A percentile compares a stretch with the other conserved stretches of the same genome.
phyloP scores from a whole-genome alignment of 2,329 filamentous ascomycete species.

The Ceratocystis ficicola region DNA sequence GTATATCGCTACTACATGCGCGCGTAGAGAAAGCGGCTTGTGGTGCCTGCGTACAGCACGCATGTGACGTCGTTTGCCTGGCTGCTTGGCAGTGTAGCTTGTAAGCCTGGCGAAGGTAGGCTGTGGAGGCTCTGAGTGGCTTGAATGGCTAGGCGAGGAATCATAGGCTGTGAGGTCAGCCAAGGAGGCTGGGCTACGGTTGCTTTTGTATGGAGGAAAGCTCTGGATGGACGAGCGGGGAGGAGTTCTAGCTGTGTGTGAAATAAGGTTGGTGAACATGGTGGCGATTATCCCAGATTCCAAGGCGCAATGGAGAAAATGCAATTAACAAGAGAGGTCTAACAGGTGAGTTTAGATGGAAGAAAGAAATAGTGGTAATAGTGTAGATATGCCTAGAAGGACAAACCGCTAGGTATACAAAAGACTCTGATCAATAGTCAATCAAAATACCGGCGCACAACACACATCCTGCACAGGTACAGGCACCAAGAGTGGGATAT shows the following conservation, averaged over 20 bases:
- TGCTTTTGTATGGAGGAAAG: background rate
- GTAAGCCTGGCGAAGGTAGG: background rate
- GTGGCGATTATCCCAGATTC: background rate
- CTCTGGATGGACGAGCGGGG: background rate
- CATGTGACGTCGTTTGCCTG: background rate
- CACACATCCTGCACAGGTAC: no score
- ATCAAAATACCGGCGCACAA: no score
- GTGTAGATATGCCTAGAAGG: no score
- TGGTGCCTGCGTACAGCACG: conserved; percentile 4
- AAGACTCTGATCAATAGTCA: no score
- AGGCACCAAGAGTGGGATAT: no score
- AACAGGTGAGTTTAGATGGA: background rate
- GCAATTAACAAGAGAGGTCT: background rate
- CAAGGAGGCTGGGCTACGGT: background rate
- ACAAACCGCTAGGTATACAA: no score
- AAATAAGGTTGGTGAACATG: background rate
- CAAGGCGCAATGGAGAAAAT: background rate
- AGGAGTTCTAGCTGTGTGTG: background rate
- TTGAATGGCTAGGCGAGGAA: background rate
- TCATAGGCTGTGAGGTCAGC: background rate
- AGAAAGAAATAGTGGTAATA: no score
- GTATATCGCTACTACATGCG: background rate
- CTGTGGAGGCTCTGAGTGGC: background rate
- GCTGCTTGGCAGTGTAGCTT: background rate
- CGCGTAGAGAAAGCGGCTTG: conserved; percentile 13